Evolutionary conservation across 176 grass and related monocot species (phyloP), one percentile per base, ranked within the genome.

Genomic region (Pontederia paniculata): DNA sequence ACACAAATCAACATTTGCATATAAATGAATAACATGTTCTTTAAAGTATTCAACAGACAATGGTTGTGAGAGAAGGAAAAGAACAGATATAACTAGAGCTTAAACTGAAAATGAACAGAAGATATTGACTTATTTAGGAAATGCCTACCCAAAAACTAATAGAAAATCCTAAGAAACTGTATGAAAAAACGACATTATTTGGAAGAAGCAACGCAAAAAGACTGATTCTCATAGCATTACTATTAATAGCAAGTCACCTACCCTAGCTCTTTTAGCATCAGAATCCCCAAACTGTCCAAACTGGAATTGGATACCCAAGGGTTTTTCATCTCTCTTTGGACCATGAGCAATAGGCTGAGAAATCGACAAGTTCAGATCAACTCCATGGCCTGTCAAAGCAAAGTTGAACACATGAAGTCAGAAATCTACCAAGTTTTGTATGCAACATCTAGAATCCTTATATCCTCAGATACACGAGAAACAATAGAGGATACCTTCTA

Each of bases 291-390:
- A 78, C 50, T 80, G 80, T 17, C 78, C 74, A 45, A 55, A 78
- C 50, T 80, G 80, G 72, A 83, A 69, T 22, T 83, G 88, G 70
- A 79, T 64, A 21, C 83, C 79, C 12, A 74, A 37, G 53, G 42
- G 66, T 37, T 58, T 70, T 37, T 77, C 82, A 75, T 91, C 83
- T 73, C 70, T 79, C 68, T 84, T 80, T 13, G 93, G 77, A 54
- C 72, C 79, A 45, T 50, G 71, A 23, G 59, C 49, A 67, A 52
- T 48, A 9, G 93, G 83, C 77, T 98, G 93, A 76, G 83, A 98
- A 84, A 98, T 88, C 55, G 83, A 91, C 80, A 98, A 77, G 80
- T 79, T 88, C 72, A 98, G 74, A 87, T 98, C 75, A 11, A 98
- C 72, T 19, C 84, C 83, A n/a, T 52, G 65, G 22, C 69, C 80